Conservation (phyloP, 441 rosid species). For the Manihot esculenta region DNA sequence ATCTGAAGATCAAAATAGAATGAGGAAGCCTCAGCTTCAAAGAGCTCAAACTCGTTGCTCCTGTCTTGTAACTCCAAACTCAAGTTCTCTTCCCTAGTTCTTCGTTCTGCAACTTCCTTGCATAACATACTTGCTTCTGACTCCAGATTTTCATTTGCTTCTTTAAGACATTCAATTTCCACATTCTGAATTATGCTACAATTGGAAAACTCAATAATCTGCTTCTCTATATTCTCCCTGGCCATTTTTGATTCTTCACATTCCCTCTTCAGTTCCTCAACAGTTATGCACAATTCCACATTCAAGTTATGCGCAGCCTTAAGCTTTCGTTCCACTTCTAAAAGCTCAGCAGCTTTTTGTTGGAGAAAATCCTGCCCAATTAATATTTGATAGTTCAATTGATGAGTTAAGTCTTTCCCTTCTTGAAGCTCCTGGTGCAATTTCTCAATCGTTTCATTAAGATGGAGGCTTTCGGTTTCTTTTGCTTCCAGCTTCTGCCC, state of each 20-base stretch:
- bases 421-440: conserved; percentile 58
- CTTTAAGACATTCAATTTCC: conserved; percentile 54
- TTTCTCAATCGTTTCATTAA: conserved; percentile 50
- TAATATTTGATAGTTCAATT: conserved; percentile 49
- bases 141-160: conserved; percentile 53
- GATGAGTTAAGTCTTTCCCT: conserved; percentile 51
- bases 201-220: conserved; percentile 41
- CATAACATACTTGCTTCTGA: conserved; percentile 42
- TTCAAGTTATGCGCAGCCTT: conserved; percentile 48
- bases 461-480: conserved; percentile 49
- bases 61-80: conserved; percentile 51
- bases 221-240: conserved; percentile 42
- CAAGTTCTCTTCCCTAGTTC: conserved; percentile 47
- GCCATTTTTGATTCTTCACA: conserved; percentile 46
- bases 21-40: conserved; percentile 58
- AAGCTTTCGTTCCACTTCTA: conserved; percentile 62
- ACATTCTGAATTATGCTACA: conserved; percentile 40
- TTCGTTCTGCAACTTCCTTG: conserved; percentile 55
- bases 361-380: conserved; percentile 56
- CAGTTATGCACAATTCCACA: conserved; percentile 45
- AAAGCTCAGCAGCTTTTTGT: conserved; percentile 52
- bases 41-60: conserved; percentile 45
- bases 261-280: conserved; percentile 62
- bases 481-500: conserved; percentile 51
- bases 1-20: conserved; percentile 55